A percentile compares a stretch with the other conserved stretches of the same genome.
phyloP scores from a whole-genome alignment of 1,284 basidiomycete genomes.

The Puccinia brachypodii region DNA sequence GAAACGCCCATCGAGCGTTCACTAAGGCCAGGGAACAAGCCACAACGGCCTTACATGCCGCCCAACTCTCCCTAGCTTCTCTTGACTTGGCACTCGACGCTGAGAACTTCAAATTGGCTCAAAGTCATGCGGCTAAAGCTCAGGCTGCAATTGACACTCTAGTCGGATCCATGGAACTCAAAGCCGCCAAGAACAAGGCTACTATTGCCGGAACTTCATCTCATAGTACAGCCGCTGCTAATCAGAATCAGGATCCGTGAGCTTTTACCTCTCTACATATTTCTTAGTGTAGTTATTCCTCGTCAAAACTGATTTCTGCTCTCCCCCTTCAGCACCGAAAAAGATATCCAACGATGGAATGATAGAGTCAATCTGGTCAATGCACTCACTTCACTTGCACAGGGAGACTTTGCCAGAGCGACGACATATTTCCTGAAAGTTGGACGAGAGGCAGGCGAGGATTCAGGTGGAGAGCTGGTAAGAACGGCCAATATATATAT shows the following conservation, averaged over 20 bases:
- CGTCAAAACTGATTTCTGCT: constrained; percentile 59
- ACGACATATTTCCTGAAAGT: constrained; percentile 67
- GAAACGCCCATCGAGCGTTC: constrained; percentile 71
- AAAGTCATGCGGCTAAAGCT: constrained; percentile 21
- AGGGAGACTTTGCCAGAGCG: constrained; percentile 72
- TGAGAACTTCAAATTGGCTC: constrained; percentile 33
- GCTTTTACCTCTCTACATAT: constrained; percentile 50
- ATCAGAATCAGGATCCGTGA: constrained; percentile 50
- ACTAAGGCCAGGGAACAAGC: constrained; percentile 83
- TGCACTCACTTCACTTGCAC: constrained; percentile 70
- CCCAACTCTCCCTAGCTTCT: constrained; percentile 79
- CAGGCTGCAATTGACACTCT: constrained; percentile 20
- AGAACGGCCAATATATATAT: neutral
- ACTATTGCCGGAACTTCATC: constrained; percentile 45
- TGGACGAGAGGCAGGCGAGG: constrained; percentile 12
- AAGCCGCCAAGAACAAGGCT: constrained; percentile 50
- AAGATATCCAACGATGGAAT: constrained; percentile 51
- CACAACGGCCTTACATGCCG: constrained; percentile 75
- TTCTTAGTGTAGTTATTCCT: constrained; percentile 50
- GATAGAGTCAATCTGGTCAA: constrained; percentile 71
- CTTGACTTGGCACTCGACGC: constrained; percentile 64
- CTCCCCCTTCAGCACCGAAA: constrained; percentile 51
- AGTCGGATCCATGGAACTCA: constrained; percentile 45
- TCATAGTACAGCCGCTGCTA: constrained; percentile 5
- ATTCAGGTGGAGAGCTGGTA: constrained; percentile 3